A percentile compares a stretch with the other conserved stretches of the same genome.
Conservation (phyloP, 768 basidiomycete genomes). For the Mycena polygramma region DNA sequence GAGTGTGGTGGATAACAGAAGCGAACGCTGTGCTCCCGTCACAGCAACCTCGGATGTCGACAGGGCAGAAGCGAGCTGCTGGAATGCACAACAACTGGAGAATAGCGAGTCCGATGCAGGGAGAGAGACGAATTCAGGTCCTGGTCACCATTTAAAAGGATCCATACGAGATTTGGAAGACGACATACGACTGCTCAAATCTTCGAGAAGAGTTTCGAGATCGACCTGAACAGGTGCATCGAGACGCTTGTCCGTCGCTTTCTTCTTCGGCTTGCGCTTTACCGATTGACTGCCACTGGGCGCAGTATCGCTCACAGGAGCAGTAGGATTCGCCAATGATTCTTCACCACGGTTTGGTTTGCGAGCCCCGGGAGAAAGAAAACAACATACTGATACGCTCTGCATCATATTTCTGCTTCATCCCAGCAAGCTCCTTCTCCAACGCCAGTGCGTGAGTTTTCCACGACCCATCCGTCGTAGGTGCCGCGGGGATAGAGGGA, state of each 20-base stretch:
- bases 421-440: constrained; percentile 40
- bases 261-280: constrained; percentile 40
- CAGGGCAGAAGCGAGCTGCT: constrained; percentile 44
- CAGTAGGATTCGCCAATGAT: constrained; percentile 41
- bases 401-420: constrained; percentile 56
- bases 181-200: constrained; percentile 33
- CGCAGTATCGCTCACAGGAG: constrained; percentile 13
- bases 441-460: constrained; percentile 29
- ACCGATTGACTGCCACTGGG: constrained; percentile 25
- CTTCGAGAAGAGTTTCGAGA: constrained; percentile 39
- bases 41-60: constrained; percentile 33
- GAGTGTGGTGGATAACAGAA: constrained; percentile 46
- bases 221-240: constrained; percentile 25
- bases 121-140: constrained; percentile 24
- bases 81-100: constrained; percentile 46
- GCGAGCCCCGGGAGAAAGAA: neutral
- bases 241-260: constrained; percentile 19
- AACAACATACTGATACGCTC: constrained; percentile 57
- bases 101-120: constrained; percentile 40
- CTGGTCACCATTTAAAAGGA: neutral
- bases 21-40: constrained; percentile 34
- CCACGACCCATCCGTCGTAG: constrained; percentile 26
- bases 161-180: neutral
- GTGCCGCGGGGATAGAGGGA: constrained; percentile 18
- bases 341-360: constrained; percentile 42